Percentiles rank a stretch among this genome's conserved stretches.
Conservation (phyloP, 352 stramenopile species). For the Pythium phragmiticola region DNA sequence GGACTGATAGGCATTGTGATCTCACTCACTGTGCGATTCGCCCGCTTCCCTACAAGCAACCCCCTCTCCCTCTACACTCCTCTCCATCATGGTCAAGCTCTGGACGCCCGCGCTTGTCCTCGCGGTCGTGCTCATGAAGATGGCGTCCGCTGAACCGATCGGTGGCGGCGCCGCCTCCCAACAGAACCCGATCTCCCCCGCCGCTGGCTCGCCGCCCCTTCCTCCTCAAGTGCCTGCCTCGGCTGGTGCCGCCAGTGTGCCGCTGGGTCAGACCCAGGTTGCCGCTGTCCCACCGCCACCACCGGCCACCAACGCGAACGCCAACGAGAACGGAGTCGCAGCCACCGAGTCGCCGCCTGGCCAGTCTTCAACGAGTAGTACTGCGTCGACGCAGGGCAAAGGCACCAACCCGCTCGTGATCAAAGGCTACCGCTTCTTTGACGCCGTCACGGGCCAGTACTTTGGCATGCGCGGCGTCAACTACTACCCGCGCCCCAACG, state of each 20-base stretch:
- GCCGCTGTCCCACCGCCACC: background rate
- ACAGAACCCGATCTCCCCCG: constrained; percentile 1
- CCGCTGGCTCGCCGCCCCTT: background rate
- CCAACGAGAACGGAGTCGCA: background rate
- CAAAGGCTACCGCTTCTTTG: constrained; percentile 81
- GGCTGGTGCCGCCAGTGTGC: background rate
- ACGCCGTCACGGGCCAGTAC: constrained; percentile 63
- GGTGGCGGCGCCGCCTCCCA: background rate
- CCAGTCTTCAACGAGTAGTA: too few species aligned
- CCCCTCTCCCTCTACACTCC: background rate
- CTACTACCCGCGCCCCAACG: constrained; percentile 86
- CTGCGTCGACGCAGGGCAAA: background rate
- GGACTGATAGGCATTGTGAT: background rate
- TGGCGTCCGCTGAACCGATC: background rate
- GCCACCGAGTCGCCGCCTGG: background rate
- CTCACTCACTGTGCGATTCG: constrained; percentile 7
- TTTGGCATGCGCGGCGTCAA: constrained; percentile 77
- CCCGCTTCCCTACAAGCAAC: background rate
- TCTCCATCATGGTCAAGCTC: constrained; percentile 18
- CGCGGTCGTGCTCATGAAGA: background rate
- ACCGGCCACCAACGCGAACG: background rate
- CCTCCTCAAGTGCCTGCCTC: background rate
- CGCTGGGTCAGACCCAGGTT: background rate
- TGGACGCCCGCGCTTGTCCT: constrained; percentile 10
- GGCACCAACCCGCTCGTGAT: constrained; percentile 46